These are phyloP conservation scores for Verticillium nonalfalfae DNA, from an alignment of 2,329 filamentous ascomycete species.

Conservation along the genomic window DNA sequence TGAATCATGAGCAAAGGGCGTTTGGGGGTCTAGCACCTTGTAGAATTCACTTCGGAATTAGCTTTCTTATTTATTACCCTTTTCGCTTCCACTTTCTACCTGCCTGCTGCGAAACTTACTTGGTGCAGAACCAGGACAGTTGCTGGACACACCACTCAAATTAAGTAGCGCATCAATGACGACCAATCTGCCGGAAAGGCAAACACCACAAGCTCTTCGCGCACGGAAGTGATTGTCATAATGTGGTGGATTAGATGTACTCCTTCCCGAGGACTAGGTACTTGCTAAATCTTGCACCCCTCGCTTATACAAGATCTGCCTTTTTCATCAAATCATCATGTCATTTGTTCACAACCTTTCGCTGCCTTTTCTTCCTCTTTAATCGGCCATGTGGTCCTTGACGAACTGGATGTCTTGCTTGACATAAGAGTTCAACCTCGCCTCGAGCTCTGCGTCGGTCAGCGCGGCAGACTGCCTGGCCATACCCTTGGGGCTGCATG, in stretches of 20 bases:
- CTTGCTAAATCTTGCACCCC: not conserved
- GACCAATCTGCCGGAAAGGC: too few relatives aligned
- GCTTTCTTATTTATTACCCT: too few relatives aligned
- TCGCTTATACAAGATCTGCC: not conserved
- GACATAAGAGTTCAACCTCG: slow-evolving; percentile 27
- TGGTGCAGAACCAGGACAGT: too few relatives aligned
- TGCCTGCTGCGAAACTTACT: too few relatives aligned
- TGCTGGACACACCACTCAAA: too few relatives aligned
- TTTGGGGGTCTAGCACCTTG: not conserved
- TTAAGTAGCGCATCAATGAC: too few relatives aligned
- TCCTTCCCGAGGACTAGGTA: not conserved
- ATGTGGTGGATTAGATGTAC: not conserved
- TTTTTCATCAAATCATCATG: not conserved
- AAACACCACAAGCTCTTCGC: too few relatives aligned
- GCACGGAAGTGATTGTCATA: not conserved
- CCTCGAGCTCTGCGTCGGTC: slow-evolving; percentile 29
- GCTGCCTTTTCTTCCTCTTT: not conserved
- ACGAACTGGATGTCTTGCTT: slow-evolving; percentile 23
- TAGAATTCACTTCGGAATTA: not conserved
- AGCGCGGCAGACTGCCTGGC: slow-evolving; percentile 4
- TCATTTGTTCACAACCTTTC: not conserved
- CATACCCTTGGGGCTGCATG: slow-evolving; percentile 25
- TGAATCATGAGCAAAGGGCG: not conserved
- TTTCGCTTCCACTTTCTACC: too few relatives aligned
- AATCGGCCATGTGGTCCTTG: not conserved